A percentile compares a stretch with the other conserved stretches of the same genome.
Conservation (phyloP, 148 eudicot genomes). For the Chenopodium formosanum region DNA sequence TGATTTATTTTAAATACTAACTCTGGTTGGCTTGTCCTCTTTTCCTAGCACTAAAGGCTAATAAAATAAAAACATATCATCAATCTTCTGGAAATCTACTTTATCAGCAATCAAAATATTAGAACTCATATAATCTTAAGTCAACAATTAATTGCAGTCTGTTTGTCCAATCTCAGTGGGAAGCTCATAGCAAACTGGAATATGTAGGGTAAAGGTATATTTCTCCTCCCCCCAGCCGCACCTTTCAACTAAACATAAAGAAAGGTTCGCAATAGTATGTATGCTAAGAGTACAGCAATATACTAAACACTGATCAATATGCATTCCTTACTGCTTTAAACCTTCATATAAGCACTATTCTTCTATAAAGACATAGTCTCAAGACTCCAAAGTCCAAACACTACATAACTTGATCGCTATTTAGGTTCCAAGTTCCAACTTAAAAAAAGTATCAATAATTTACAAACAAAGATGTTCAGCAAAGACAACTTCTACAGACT, state of each 20-base stretch:
- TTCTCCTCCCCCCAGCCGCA: neutral
- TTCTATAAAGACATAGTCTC: neutral
- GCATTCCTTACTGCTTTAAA: neutral
- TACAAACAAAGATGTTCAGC: neutral
- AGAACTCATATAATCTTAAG: neutral
- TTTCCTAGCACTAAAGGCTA: neutral
- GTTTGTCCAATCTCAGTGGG: neutral
- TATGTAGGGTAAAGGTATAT: neutral
- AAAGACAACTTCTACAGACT: conserved; percentile 31
- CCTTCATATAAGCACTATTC: neutral
- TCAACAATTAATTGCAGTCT: neutral
- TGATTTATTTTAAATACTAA: no score
- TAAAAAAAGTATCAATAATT: neutral
- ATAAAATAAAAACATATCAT: neutral
- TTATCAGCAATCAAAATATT: neutral
- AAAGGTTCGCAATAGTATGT: neutral
- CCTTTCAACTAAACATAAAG: neutral
- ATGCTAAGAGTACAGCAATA: neutral
- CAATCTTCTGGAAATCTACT: neutral
- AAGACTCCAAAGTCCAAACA: neutral
- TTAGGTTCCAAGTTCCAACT: neutral
- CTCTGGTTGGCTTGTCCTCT: neutral
- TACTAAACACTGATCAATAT: neutral
- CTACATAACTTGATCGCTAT: neutral
- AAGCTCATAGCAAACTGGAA: neutral